Base-by-base conservation (phyloP, 2,329 filamentous ascomycete species). In the Pseudogymnoascus sp. region DNA sequence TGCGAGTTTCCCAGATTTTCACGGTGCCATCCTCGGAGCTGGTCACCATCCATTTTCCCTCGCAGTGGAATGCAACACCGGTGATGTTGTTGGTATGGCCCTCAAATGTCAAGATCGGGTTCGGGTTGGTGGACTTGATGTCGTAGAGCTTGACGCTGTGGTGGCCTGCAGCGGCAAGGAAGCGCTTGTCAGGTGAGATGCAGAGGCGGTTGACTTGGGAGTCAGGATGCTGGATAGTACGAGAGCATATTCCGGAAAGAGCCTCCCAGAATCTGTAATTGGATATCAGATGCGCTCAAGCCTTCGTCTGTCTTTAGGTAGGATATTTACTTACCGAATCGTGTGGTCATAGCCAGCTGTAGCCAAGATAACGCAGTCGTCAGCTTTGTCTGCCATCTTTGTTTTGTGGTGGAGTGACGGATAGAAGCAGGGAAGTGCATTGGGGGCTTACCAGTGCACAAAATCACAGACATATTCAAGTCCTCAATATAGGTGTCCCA, bases 21-120 rank as follows among this genome's bases (percentile, higher is more conserved):
- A 97, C 93, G 0, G 92, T 96, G 71, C 93, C 91, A 74, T 99
- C 95, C 77, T 99, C 95, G 57, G 91, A 96, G 76, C 90, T 96
- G 8, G 95, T 99, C 16, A 98, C 95, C 90, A 99, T 97, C 95
- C 95, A 99, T 79, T 99, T 99, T 10, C 93, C 93, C 77, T 99
- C 95, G 75, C 93, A 98, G 76, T 99, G 95, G 75, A 99, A 99
- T 10, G 93, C 93, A 57, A 99, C 90, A 48, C 95, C 95, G 0
- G 95, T 99, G 74, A 99, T 89, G 73, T 99, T 99, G 69, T 88
- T 92, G 11, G 91, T 95, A 78, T 99, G 95, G 45, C 95, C 95
- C 75, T 98, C 93, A 72, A 99, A 98, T 19, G 90, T 93, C 72
- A 98, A 85, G 23, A 98, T 83, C 1, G 95, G 90, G 69, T 93